Evolutionary conservation across 1,284 basidiomycete genomes (phyloP).

Genomic region (Puccinia coronata): DNA sequence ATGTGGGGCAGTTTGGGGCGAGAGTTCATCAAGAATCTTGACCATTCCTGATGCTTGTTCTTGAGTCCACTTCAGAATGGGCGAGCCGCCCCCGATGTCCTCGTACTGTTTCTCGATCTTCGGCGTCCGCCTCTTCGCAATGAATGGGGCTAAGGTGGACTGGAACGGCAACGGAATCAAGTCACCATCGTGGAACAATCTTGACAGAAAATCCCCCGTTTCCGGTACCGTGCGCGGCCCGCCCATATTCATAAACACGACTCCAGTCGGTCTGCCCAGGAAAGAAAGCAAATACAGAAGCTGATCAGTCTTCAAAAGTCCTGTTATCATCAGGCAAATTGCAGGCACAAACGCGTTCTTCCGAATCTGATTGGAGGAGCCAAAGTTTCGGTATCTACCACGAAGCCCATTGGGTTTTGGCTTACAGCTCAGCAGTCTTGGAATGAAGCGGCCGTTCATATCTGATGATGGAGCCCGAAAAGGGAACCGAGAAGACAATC

Average conservation of each 20-base stretch:
- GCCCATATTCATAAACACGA: conserved; percentile 99
- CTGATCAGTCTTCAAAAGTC: neutral
- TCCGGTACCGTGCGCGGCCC: conserved; percentile 77
- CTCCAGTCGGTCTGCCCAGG: conserved; percentile 64
- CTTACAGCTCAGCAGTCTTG: neutral
- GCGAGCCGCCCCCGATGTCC: conserved; percentile 94
- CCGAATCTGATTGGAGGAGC: neutral
- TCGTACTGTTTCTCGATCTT: conserved; percentile 91
- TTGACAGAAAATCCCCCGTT: conserved; percentile 73
- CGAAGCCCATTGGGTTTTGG: neutral
- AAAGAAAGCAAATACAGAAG: neutral
- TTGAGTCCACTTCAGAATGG: conserved; percentile 89
- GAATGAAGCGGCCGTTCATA: neutral
- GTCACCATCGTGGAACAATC: conserved; percentile 91
- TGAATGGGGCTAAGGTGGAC: conserved; percentile 78
- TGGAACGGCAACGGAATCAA: conserved; percentile 96
- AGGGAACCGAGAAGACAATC: no score
- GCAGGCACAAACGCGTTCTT: neutral
- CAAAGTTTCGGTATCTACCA: neutral
- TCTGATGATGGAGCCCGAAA: no score
- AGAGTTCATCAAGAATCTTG: conserved; percentile 84
- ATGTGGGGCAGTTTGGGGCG: conserved; percentile 89
- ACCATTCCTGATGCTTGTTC: conserved; percentile 89
- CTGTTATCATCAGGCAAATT: no score
- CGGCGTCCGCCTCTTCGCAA: conserved; percentile 88